phyloP scores from a whole-genome alignment of 768 basidiomycete species.

The Cystofilobasidium macerans region DNA sequence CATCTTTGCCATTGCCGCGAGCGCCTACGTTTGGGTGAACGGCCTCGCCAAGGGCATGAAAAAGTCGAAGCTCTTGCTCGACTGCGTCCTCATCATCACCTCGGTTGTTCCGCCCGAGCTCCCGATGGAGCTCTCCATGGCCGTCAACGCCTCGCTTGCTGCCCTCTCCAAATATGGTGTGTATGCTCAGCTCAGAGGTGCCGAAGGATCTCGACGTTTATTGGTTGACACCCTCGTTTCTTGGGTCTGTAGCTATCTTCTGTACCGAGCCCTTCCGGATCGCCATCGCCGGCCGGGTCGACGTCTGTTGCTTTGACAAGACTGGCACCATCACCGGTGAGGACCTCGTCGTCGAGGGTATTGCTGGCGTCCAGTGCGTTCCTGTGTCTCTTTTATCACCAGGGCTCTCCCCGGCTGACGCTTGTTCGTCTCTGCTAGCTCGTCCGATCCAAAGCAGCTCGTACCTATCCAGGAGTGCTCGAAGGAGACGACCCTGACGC shows the following conservation, averaged over 20 bases:
- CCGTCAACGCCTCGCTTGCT: slow-evolving; percentile 88
- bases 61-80: slow-evolving; percentile 86
- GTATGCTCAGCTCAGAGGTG: slow-evolving; percentile 33
- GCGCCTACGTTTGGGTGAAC: slow-evolving; percentile 96
- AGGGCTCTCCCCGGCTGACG: neutral
- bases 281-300: slow-evolving; percentile 86
- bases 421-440: slow-evolving; percentile 39
- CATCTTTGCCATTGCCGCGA: slow-evolving; percentile 93
- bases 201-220: no score
- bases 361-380: slow-evolving; percentile 78
- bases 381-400: no score
- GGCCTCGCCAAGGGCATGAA: slow-evolving; percentile 85
- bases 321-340: slow-evolving; percentile 98
- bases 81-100: slow-evolving; percentile 92
- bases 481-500: slow-evolving; percentile 68
- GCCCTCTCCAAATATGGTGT: slow-evolving; percentile 82
- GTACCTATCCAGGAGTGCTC: slow-evolving; percentile 65
- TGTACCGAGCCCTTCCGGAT: slow-evolving; percentile 99
- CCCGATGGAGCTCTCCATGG: slow-evolving; percentile 93
- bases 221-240: neutral
- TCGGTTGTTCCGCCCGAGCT: slow-evolving; percentile 95
- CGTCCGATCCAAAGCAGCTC: slow-evolving; percentile 52
- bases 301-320: slow-evolving; percentile 99
- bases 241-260: slow-evolving; percentile 67
- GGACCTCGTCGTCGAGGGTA: slow-evolving; percentile 83